Evolutionary conservation across 257 asterid genomes (phyloP).

Genomic region (Ehretia macrophylla): DNA sequence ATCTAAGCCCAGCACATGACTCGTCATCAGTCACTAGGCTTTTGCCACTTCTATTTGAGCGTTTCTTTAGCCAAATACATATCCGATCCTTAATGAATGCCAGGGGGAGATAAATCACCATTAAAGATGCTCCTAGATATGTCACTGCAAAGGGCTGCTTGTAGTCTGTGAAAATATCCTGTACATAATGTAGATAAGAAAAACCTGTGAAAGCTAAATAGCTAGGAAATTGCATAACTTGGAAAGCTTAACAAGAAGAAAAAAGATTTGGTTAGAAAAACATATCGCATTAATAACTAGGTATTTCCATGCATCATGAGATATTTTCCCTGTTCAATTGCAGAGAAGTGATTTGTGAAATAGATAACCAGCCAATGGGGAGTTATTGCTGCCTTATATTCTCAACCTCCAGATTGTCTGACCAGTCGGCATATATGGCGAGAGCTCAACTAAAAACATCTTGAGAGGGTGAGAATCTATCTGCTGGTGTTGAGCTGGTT

Average conservation of each 20-base stretch:
- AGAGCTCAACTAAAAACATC: too few relatives aligned
- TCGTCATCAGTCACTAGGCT: slow-evolving; percentile 23
- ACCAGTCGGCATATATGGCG: too few relatives aligned
- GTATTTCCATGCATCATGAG: too few relatives aligned
- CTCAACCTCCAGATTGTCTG: too few relatives aligned
- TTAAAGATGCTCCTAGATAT: slow-evolving; percentile 90
- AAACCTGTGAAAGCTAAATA: neutral
- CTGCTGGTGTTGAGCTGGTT: too few relatives aligned
- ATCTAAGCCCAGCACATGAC: slow-evolving; percentile 26
- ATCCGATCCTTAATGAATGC: slow-evolving; percentile 80
- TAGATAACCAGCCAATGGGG: too few relatives aligned
- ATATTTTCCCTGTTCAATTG: too few relatives aligned
- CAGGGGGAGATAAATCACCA: slow-evolving; percentile 92
- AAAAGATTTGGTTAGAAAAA: neutral
- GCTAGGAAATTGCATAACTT: neutral
- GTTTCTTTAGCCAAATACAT: slow-evolving; percentile 45
- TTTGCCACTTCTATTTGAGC: slow-evolving; percentile 34
- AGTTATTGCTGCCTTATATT: too few relatives aligned
- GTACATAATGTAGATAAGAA: slow-evolving; percentile 15
- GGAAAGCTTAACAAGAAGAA: neutral
- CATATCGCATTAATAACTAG: too few relatives aligned
- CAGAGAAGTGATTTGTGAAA: too few relatives aligned
- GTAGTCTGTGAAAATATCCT: slow-evolving; percentile 90
- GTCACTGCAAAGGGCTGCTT: slow-evolving; percentile 99
- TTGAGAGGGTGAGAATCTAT: too few relatives aligned